Percentiles rank a stretch among this genome's conserved stretches.
phyloP scores from a whole-genome alignment of 345 rosid genomes.

The Eucalyptus brandiana region DNA sequence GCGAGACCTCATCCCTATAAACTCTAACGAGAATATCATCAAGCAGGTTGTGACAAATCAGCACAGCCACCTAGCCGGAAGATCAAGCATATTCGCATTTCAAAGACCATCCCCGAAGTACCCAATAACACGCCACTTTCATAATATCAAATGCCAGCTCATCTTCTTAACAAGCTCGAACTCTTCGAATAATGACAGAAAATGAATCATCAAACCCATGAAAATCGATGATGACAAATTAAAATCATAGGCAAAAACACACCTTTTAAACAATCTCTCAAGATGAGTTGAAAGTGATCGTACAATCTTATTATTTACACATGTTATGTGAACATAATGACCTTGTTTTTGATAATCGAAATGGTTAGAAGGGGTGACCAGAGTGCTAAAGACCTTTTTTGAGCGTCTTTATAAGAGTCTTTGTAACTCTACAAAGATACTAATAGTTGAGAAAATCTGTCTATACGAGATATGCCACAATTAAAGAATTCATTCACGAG shows the following conservation, averaged over 20 bases:
- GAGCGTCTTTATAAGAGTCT: fast-evolving
- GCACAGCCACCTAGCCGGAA: neutral
- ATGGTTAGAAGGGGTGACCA: fast-evolving
- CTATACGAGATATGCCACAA: too few relatives aligned
- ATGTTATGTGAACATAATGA: neutral
- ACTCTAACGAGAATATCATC: neutral
- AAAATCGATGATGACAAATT: neutral
- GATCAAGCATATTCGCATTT: neutral
- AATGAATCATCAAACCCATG: neutral
- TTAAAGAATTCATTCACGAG: neutral
- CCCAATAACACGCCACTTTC: neutral
- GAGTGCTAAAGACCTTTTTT: fast-evolving
- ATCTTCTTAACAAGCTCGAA: neutral
- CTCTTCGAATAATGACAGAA: neutral
- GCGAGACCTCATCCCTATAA: neutral
- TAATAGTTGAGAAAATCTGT: fast-evolving
- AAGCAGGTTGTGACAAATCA: neutral
- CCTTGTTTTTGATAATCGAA: too few relatives aligned
- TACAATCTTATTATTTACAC: neutral
- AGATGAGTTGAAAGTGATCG: neutral
- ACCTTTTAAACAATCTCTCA: neutral
- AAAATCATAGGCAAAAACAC: neutral
- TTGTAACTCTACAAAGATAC: neutral
- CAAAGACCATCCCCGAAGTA: neutral
- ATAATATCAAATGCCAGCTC: neutral